A percentile compares a stretch with the other conserved stretches of the same genome.
These are phyloP conservation scores for Malassezia arunalokei DNA, from an alignment of 1,284 basidiomycete genomes.

Conservation along the genomic window DNA sequence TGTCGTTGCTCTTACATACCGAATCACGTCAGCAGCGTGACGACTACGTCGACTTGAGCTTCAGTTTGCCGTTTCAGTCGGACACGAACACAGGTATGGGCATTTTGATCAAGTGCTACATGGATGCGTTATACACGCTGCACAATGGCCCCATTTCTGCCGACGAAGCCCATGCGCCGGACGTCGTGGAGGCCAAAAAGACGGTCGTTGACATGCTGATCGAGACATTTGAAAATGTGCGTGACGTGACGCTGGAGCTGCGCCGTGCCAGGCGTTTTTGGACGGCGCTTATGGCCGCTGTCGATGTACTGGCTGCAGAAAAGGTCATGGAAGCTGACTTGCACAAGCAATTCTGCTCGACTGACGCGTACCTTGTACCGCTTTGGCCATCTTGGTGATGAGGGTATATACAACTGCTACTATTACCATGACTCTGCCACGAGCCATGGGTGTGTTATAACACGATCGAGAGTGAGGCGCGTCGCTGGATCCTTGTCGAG, in stretches of 20 bases:
- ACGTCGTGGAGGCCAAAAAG: constrained; percentile 68
- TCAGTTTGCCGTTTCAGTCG: constrained; percentile 62
- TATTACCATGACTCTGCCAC: not conserved
- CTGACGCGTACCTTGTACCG: constrained; percentile 76
- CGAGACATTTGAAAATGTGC: constrained; percentile 81
- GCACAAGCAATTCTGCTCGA: constrained; percentile 84
- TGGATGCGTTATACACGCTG: constrained; percentile 73
- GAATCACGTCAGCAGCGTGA: constrained; percentile 76
- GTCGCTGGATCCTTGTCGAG: constrained; percentile 69
- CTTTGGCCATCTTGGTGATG: constrained; percentile 13
- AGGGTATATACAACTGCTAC: not conserved
- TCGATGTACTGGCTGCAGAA: constrained; percentile 63
- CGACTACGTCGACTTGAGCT: constrained; percentile 79
- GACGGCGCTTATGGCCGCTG: constrained; percentile 78
- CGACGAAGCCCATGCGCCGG: constrained; percentile 56
- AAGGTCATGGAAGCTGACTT: constrained; percentile 62
- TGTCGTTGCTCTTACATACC: constrained; percentile 79
- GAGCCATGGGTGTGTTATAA: constrained; percentile 75
- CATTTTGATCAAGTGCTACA: constrained; percentile 72
- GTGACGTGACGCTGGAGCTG: constrained; percentile 71
- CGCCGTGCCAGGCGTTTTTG: constrained; percentile 95
- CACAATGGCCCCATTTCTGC: constrained; percentile 53
- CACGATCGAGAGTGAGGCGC: constrained; percentile 68
- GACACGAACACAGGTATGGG: constrained; percentile 98
- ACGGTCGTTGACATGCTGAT: constrained; percentile 82